phyloP scores from a whole-genome alignment of 2,329 filamentous ascomycete species.

The Amylocarpus encephaloides region DNA sequence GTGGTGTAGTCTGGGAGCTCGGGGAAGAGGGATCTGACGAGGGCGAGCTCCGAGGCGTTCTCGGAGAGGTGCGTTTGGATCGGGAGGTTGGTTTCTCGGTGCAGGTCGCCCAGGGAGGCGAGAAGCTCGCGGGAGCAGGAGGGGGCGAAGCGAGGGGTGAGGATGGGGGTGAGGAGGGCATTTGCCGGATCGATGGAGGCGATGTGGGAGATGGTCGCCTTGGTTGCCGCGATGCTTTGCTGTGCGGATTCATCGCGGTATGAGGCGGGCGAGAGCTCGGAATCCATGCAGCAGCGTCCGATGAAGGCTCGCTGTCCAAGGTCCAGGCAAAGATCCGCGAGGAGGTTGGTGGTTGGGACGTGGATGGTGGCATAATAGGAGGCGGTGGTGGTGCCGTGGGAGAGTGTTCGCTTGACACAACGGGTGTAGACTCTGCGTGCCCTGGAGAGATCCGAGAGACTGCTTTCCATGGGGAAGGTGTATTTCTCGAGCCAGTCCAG shows the following conservation, averaged over 20 bases:
- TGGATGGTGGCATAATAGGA: constrained; percentile 93
- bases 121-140: constrained; percentile 57
- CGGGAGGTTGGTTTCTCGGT: constrained; percentile 54
- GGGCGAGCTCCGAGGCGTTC: constrained; percentile 64
- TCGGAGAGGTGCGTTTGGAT: constrained; percentile 90
- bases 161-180: constrained; percentile 65
- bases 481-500: constrained; percentile 91
- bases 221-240: constrained; percentile 49
- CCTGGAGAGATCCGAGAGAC: constrained; percentile 55
- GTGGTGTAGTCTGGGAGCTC: constrained; percentile 57
- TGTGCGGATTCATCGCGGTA: constrained; percentile 69
- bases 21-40: constrained; percentile 68
- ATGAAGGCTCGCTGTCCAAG: constrained; percentile 85
- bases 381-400: constrained; percentile 87
- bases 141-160: constrained; percentile 69
- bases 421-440: constrained; percentile 70
- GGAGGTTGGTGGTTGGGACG: constrained; percentile 80
- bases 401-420: constrained; percentile 72
- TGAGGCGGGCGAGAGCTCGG: constrained; percentile 59
- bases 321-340: constrained; percentile 74
- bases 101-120: constrained; percentile 55
- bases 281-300: constrained; percentile 94
- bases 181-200: constrained; percentile 56
- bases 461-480: constrained; percentile 88
- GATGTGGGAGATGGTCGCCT: constrained; percentile 59